These are phyloP conservation scores for Platanthera zijinensis DNA, from an alignment of 106 monocot species.

Conservation along the genomic window DNA sequence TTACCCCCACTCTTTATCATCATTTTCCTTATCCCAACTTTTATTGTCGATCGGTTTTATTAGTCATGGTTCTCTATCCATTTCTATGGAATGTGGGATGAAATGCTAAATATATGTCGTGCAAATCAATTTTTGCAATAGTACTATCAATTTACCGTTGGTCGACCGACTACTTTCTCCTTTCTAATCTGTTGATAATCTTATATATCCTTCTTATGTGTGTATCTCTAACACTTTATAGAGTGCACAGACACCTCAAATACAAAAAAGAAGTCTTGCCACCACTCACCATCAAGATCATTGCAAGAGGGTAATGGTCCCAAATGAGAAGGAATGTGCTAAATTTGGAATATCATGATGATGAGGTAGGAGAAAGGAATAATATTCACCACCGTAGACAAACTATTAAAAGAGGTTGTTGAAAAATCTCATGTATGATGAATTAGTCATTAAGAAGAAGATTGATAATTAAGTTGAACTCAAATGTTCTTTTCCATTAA, in stretches of 20 bases:
- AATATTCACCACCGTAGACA: not conserved
- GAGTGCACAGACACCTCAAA: not conserved
- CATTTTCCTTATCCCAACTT: no score
- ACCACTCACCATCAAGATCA: not conserved
- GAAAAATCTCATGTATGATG: not conserved
- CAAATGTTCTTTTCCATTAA: not conserved
- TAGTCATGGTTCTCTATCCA: no score
- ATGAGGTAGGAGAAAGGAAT: not conserved
- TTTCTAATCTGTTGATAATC: not conserved
- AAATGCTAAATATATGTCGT: not conserved
- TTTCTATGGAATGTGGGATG: no score
- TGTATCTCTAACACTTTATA: not conserved
- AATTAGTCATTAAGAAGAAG: not conserved
- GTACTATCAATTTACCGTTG: not conserved
- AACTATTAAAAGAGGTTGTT: not conserved
- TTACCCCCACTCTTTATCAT: no score
- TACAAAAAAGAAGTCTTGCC: not conserved
- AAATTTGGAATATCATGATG: not conserved
- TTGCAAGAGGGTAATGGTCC: not conserved
- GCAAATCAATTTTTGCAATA: not conserved
- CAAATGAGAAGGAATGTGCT: not conserved
- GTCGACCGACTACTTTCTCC: not conserved
- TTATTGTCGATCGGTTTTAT: no score
- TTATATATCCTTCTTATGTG: not conserved
- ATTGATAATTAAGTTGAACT: no score